phyloP scores from a whole-genome alignment of 148 eudicot genomes.

The Polygonum maritimum region DNA sequence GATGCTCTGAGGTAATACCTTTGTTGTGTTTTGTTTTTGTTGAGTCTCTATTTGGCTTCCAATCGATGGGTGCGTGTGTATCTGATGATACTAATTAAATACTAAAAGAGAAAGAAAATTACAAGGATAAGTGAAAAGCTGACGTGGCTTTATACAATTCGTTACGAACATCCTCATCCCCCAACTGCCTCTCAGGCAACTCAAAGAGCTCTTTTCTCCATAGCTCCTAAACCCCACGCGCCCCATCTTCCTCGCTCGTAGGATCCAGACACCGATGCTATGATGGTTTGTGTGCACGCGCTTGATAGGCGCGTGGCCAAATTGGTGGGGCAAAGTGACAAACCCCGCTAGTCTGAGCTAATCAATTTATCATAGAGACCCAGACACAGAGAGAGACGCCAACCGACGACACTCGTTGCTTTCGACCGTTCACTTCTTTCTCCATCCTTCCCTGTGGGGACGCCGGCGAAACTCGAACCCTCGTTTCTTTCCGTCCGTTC shows the following conservation, averaged over 20 bases:
- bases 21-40: too few species aligned
- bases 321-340: neutral
- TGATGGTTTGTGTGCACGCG: neutral
- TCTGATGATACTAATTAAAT: too few species aligned
- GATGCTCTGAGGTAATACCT: too few species aligned
- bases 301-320: neutral
- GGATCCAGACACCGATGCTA: neutral
- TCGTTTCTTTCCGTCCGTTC: too few species aligned
- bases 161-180: neutral
- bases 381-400: neutral
- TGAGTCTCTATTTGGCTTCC: too few species aligned
- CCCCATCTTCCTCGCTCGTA: neutral
- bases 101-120: neutral
- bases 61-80: too few species aligned
- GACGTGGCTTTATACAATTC: neutral
- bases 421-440: constrained; percentile 1
- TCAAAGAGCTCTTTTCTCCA: neutral
- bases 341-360: neutral
- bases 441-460: neutral
- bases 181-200: neutral
- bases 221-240: neutral
- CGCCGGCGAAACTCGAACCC: neutral
- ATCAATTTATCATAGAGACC: neutral
- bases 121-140: neutral
- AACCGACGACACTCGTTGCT: neutral